Evolutionary conservation across 768 basidiomycete species (phyloP), one percentile per base, ranked within the genome.

Genomic region (Amanita thiersii): DNA sequence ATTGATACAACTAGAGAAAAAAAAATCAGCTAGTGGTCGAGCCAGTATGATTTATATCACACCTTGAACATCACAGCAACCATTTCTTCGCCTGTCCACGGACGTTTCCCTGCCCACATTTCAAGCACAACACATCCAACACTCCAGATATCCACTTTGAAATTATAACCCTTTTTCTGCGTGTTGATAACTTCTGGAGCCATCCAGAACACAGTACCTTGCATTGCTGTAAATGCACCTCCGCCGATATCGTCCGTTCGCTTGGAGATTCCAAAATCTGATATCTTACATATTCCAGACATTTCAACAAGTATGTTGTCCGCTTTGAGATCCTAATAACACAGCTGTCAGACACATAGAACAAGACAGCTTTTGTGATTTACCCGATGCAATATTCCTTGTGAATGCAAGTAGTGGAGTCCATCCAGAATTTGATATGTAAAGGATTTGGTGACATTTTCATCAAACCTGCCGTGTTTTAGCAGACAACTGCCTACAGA

Each of bases 191-290:
- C 89, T 65, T 91, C 93, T 0, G 93, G 93, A 7, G 93, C 93
- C 94, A 98, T 97, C 94, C 96, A 99, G 59, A 96, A 98, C 25
- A 98, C 86, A 14, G 93, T 93, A 18, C 96, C 96, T 58, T 91
- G 87, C 90, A 99, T 92, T 15, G 88, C 86, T 1, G 92, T 94
- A 48, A 77, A 81, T 37, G 86, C 86, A n/a, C 77, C 86, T 52
- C 77, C 77, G 39, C 80, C 80, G 39, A 86, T 75, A 47, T 96
- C 90, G 47, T 86, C 90, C 47, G 81, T 91, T 47, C 88, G 77
- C 63, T 97, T 98, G n/a, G 91, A 94, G 44, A 98, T 97, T 30
- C 96, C 96, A 55, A 97, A 97, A 62, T 98, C 93, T 2, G 91
- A 93, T 39, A 99, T 98, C 64, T 98, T 98, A 73, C 93, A 96